Conservation (phyloP, 192 early-diverging fungal species). For the Coemansia sp. region DNA sequence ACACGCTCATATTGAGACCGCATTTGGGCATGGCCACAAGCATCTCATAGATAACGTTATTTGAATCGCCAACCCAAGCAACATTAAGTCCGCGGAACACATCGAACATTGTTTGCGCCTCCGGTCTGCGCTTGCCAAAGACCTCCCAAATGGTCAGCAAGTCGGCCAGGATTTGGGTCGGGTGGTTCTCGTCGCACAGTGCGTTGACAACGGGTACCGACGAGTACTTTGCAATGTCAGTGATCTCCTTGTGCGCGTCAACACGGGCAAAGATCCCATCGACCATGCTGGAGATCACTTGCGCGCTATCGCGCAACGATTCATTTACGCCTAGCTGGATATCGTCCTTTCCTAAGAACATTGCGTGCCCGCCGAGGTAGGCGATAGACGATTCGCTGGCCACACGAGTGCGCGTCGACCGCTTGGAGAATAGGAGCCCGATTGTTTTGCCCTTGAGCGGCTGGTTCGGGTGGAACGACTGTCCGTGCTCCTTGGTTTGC, state of each 20-base stretch:
- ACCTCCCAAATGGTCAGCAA: slow-evolving; percentile 92
- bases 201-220: slow-evolving; percentile 95
- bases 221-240: slow-evolving; percentile 83
- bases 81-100: slow-evolving; percentile 68
- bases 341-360: slow-evolving; percentile 94
- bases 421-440: slow-evolving; percentile 93
- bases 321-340: slow-evolving; percentile 98
- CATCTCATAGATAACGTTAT: slow-evolving; percentile 93
- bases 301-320: slow-evolving; percentile 83
- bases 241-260: slow-evolving; percentile 85
- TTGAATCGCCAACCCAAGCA: slow-evolving; percentile 99
- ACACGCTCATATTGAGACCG: slow-evolving; percentile 77
- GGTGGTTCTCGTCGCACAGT: slow-evolving; percentile 91
- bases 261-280: slow-evolving; percentile 94
- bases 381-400: slow-evolving; percentile 90
- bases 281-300: slow-evolving; percentile 95
- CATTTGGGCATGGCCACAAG: slow-evolving; percentile 86
- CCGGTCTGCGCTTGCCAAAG: slow-evolving; percentile 23
- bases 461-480: slow-evolving; percentile 49
- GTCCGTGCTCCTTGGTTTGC: slow-evolving; percentile 61
- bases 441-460: slow-evolving; percentile 84
- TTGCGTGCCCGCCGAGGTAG: slow-evolving; percentile 89
- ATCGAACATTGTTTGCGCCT: slow-evolving; percentile 33
- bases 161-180: slow-evolving; percentile 96
- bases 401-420: slow-evolving; percentile 93